These are phyloP conservation scores for Paramecium caudatum DNA, from an alignment of 73 alveolate species.

Conservation along the genomic window DNA sequence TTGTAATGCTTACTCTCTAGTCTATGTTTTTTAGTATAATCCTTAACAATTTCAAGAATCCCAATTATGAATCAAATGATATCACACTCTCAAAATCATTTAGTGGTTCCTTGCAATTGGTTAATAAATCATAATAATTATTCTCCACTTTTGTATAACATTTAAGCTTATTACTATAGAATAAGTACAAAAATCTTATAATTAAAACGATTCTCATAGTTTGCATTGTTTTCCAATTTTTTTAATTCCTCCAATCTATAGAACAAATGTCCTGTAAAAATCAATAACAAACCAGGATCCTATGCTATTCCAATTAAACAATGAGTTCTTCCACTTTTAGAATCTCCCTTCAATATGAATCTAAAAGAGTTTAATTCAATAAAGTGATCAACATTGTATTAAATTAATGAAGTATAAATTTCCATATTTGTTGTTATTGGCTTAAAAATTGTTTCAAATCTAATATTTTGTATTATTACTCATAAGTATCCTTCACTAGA, in stretches of 20 bases:
- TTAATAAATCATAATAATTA: conserved; percentile 7
- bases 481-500: conserved; percentile 25
- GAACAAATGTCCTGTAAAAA: conserved; percentile 49
- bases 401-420: conserved; percentile 21
- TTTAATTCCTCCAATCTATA: conserved; percentile 40
- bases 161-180: conserved; percentile 10
- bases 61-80: conserved; percentile 41
- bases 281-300: conserved; percentile 43
- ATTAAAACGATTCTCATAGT: conserved; percentile 24
- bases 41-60: conserved; percentile 18
- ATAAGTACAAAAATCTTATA: conserved; percentile 44
- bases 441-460: conserved; percentile 31
- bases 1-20: not conserved
- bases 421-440: conserved; percentile 2
- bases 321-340: conserved; percentile 57
- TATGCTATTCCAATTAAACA: conserved; percentile 28
- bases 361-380: conserved; percentile 12
- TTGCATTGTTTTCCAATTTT: not conserved
- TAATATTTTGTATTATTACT: not conserved
- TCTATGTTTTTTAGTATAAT: conserved; percentile 21
- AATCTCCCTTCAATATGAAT: conserved; percentile 32
- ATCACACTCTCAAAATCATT: conserved; percentile 6
- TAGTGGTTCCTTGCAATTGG: conserved; percentile 9
- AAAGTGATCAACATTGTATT: conserved; percentile 22
- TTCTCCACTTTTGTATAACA: not conserved